A percentile compares a stretch with the other conserved stretches of the same genome.
Conservation (phyloP, 495 filamentous ascomycete genomes). For the Penicillium verhagenii region DNA sequence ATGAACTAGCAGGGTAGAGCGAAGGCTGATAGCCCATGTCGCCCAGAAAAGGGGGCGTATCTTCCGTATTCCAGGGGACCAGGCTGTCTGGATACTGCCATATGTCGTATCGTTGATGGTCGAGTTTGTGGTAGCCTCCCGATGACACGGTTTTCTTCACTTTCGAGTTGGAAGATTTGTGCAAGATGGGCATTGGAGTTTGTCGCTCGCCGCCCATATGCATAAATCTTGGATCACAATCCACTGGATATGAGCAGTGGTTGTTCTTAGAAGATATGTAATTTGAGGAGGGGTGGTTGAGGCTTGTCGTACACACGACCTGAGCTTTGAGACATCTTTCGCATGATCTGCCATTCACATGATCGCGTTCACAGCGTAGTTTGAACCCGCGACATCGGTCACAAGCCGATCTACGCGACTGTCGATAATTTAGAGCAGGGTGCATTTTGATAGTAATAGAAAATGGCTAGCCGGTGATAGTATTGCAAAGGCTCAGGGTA, state of each 20-base stretch:
- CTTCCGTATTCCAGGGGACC: neutral
- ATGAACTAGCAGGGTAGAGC: neutral
- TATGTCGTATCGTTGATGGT: neutral
- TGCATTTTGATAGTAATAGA: slow-evolving; percentile 12
- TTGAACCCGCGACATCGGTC: slow-evolving; percentile 45
- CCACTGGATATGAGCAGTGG: neutral
- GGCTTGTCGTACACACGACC: slow-evolving; percentile 23
- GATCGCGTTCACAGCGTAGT: slow-evolving; percentile 37
- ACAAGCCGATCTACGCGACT: slow-evolving; percentile 39
- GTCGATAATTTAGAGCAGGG: slow-evolving; percentile 20
- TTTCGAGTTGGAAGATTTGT: slow-evolving; percentile 12
- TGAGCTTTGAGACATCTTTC: slow-evolving; percentile 32
- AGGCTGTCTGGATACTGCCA: slow-evolving; percentile 6
- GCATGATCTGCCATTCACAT: slow-evolving; percentile 25
- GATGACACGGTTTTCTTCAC: slow-evolving; percentile 11
- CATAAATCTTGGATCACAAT: neutral
- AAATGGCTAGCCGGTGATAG: neutral
- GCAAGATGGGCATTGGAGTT: slow-evolving; percentile 16
- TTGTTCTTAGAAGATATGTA: slow-evolving; percentile 5
- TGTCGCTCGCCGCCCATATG: neutral
- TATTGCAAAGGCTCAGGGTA: neutral
- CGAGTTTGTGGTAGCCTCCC: neutral
- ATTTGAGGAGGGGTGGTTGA: slow-evolving; percentile 13
- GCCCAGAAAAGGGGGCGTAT: neutral
- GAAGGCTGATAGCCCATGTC: neutral